Conservation (phyloP, 1,139 yeast genomes). For the Lodderomyces metapsilosis region DNA sequence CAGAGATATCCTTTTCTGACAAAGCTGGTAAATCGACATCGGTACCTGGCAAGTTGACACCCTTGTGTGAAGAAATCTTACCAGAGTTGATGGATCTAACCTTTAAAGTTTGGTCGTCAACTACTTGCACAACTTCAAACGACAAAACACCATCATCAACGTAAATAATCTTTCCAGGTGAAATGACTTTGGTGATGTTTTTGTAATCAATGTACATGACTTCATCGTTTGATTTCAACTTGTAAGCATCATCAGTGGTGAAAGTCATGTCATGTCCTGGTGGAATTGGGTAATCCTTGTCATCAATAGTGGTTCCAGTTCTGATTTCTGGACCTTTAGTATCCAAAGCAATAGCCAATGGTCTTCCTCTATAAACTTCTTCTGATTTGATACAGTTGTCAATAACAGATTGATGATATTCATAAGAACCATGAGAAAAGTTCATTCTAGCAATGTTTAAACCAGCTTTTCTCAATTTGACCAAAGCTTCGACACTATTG, state of each 20-base stretch:
- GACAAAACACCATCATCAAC: constrained; percentile 98
- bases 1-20: constrained; percentile 92
- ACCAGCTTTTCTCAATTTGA: constrained; percentile 92
- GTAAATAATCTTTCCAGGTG: constrained; percentile 83
- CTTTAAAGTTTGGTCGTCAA: constrained; percentile 75
- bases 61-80: constrained; percentile 94
- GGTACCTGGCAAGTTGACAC: constrained; percentile 98
- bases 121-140: constrained; percentile 83
- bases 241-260: constrained; percentile 84
- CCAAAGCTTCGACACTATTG: constrained; percentile 81
- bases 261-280: constrained; percentile 89
- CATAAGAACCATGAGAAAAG: constrained; percentile 97
- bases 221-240: constrained; percentile 68
- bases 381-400: constrained; percentile 96
- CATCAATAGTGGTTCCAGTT: constrained; percentile 89
- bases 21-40: constrained; percentile 98
- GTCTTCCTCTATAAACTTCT: constrained; percentile 88
- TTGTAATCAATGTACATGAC: constrained; percentile 90
- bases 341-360: constrained; percentile 96
- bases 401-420: constrained; percentile 93
- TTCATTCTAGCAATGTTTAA: constrained; percentile 97
- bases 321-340: constrained; percentile 99
- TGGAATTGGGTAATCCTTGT: constrained; percentile 75
- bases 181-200: constrained; percentile 93
- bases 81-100: constrained; percentile 93